Evolutionary conservation across 345 rosid genomes (phyloP).

Genomic region (Fremontodendron californicum): DNA sequence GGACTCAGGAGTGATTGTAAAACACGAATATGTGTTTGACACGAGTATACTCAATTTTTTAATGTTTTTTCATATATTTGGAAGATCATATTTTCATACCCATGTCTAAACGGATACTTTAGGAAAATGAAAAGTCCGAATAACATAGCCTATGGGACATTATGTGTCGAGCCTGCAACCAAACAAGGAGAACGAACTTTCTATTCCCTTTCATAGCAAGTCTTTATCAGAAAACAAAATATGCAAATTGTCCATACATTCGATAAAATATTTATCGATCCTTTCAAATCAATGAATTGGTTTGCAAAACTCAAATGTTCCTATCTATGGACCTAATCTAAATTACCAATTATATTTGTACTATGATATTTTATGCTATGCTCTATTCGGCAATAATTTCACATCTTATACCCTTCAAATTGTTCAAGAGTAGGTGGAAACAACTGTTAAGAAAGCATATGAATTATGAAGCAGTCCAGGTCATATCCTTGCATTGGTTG

Average conservation of each 20-base stretch:
- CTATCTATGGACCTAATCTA: neutral
- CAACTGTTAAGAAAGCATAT: neutral
- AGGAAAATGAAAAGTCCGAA: no score
- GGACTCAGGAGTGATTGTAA: no score
- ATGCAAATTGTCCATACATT: neutral
- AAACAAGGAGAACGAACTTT: conserved; percentile 10
- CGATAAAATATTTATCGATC: neutral
- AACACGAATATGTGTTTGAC: no score
- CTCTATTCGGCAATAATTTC: neutral
- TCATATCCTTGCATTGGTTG: no score
- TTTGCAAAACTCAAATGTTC: neutral
- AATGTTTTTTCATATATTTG: neutral
- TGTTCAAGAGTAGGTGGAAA: neutral
- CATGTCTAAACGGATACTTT: no score
- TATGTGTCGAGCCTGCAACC: neutral
- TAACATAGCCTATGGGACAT: no score
- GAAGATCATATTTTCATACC: neutral
- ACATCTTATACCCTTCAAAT: neutral
- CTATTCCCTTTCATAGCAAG: neutral
- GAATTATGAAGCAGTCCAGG: neutral
- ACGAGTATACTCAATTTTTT: neutral
- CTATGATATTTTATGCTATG: neutral
- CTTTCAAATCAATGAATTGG: neutral
- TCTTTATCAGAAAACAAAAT: neutral
- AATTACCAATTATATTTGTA: neutral